Evolutionary conservation across 805 yeast species (phyloP).

Genomic region (Tetrapisispora nanseiensis): DNA sequence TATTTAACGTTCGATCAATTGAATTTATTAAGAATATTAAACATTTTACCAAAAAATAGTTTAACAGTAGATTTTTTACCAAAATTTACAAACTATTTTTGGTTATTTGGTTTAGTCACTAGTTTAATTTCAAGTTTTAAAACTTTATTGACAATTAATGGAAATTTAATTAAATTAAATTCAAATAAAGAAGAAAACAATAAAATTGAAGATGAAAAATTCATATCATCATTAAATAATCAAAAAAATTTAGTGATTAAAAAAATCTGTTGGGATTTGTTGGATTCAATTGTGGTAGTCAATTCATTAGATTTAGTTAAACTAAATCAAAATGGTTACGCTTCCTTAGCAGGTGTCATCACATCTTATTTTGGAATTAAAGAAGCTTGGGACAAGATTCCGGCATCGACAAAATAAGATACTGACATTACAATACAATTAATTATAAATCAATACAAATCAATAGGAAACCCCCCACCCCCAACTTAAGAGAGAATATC

Average conservation of each 20-base stretch:
- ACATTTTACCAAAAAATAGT: slow-evolving; percentile 42
- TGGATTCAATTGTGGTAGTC: slow-evolving; percentile 68
- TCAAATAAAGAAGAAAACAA: not conserved
- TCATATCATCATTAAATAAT: slow-evolving; percentile 25
- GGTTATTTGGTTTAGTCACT: slow-evolving; percentile 64
- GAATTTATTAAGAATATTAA: slow-evolving; percentile 40
- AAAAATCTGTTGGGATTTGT: slow-evolving; percentile 64
- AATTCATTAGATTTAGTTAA: slow-evolving; percentile 51
- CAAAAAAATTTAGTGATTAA: slow-evolving; percentile 44
- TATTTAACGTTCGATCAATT: slow-evolving; percentile 57
- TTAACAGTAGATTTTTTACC: slow-evolving; percentile 42
- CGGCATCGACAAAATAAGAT: not conserved
- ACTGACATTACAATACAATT: no score
- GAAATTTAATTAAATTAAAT: slow-evolving; percentile 19
- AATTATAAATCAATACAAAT: no score
- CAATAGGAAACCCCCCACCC: no score
- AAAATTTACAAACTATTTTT: slow-evolving; percentile 55
- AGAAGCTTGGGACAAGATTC: slow-evolving; percentile 54
- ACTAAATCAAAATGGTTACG: slow-evolving; percentile 62
- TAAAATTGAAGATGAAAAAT: slow-evolving; percentile 1
- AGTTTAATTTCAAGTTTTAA: slow-evolving; percentile 53
- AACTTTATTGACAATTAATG: slow-evolving; percentile 36
- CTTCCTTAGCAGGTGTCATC: slow-evolving; percentile 76
- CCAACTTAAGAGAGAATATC: no score
- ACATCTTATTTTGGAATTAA: slow-evolving; percentile 72